phyloP scores from a whole-genome alignment of 2,329 filamentous ascomycete genomes.

The Teratosphaeria gauchensis region DNA sequence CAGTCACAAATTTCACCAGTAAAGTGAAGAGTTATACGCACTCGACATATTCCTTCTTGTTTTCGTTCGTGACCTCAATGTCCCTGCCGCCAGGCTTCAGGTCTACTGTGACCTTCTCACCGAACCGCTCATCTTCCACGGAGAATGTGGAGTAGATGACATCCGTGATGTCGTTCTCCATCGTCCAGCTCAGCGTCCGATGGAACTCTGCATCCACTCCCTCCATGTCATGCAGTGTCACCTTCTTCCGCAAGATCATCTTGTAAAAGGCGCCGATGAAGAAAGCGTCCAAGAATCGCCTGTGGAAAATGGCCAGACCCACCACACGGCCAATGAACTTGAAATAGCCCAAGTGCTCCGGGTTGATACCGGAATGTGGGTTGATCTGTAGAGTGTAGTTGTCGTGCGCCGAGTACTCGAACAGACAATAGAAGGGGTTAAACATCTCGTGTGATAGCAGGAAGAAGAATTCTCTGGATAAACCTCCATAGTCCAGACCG shows the following conservation, averaged over 20 bases:
- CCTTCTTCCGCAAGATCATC: slow-evolving; percentile 94
- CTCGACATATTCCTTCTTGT: slow-evolving; percentile 98
- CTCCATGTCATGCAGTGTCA: slow-evolving; percentile 91
- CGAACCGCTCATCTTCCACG: slow-evolving; percentile 94
- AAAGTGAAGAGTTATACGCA: slow-evolving; percentile 32
- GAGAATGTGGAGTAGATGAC: slow-evolving; percentile 94
- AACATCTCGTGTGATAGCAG: slow-evolving; percentile 99
- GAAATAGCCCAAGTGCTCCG: slow-evolving; percentile 98
- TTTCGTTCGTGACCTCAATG: slow-evolving; percentile 95
- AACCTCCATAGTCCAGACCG: slow-evolving; percentile 91
- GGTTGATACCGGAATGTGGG: slow-evolving; percentile 97
- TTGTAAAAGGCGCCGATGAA: slow-evolving; percentile 99
- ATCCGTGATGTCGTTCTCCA: slow-evolving; percentile 95
- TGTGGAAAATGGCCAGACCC: slow-evolving; percentile 93
- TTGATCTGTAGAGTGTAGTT: slow-evolving; percentile 99
- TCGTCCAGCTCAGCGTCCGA: slow-evolving; percentile 89
- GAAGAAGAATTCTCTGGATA: slow-evolving; percentile 99
- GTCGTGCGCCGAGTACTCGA: slow-evolving; percentile 98
- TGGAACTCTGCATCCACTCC: slow-evolving; percentile 98
- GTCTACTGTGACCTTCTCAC: slow-evolving; percentile 87
- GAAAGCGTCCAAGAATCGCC: slow-evolving; percentile 94
- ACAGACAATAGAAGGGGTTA: slow-evolving; percentile 98
- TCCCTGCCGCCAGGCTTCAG: slow-evolving; percentile 81
- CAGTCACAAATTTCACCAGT: slow-evolving; percentile 3
- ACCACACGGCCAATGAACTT: slow-evolving; percentile 98